phyloP scores from a whole-genome alignment of 2,329 filamentous ascomycete species.

The Pseudogymnoascus sp. region DNA sequence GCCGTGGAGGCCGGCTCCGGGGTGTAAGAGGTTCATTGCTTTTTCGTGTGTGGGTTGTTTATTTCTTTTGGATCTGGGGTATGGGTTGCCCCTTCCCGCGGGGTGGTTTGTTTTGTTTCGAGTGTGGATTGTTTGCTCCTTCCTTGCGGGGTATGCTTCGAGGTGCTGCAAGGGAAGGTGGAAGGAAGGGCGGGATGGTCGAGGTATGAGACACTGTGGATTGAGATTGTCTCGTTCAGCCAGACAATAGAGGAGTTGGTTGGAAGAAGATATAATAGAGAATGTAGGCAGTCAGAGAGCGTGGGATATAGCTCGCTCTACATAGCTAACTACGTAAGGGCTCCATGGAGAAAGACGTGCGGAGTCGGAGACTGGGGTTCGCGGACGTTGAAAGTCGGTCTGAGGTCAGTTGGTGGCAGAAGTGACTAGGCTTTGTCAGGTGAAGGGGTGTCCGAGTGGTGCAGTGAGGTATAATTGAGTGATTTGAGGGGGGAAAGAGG shows the following conservation, averaged over 20 bases:
- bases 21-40: slow-evolving; percentile 37
- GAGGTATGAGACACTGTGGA: not conserved
- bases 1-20: slow-evolving; percentile 50
- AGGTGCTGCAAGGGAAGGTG: not conserved
- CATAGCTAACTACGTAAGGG: not conserved
- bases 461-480: not conserved
- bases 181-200: not conserved
- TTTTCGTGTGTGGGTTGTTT: not conserved
- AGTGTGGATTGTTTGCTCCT: not conserved
- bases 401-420: not conserved
- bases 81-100: not conserved
- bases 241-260: not conserved
- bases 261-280: not conserved
- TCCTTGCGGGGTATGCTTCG: not conserved
- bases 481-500: not conserved
- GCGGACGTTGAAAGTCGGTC: not conserved
- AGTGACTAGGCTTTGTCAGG: not conserved
- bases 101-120: not conserved
- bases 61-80: not conserved
- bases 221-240: not conserved
- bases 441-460: not conserved
- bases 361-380: not conserved
- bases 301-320: not conserved
- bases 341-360: not conserved
- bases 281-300: not conserved